Conservation (phyloP, 2,329 filamentous ascomycete species). For the Diaporthe helianthi region DNA sequence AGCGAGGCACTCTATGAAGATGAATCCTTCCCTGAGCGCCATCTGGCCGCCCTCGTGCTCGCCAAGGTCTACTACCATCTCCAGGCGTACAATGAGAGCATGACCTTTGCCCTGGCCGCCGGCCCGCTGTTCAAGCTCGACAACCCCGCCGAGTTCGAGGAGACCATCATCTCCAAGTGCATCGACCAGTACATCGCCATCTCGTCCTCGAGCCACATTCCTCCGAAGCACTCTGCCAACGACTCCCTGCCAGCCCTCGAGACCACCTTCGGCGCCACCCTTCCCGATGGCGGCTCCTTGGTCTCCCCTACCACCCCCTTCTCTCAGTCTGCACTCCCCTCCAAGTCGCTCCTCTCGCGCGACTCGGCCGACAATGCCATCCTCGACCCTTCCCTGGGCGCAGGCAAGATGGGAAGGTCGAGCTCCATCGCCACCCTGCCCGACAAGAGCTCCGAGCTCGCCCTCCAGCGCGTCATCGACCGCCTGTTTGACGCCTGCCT, state of each 20-base stretch:
- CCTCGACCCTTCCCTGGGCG: conserved; percentile 64
- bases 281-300: conserved; percentile 72
- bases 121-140: conserved; percentile 96
- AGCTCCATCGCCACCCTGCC: conserved; percentile 70
- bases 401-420: conserved; percentile 60
- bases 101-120: conserved; percentile 95
- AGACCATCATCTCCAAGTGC: conserved; percentile 98
- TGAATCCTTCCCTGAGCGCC: conserved; percentile 89
- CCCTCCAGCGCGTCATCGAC: conserved; percentile 84
- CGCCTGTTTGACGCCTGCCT: conserved; percentile 92
- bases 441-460: conserved; percentile 76
- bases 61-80: conserved; percentile 99
- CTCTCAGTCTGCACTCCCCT: conserved; percentile 89
- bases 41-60: conserved; percentile 91
- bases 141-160: conserved; percentile 91
- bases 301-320: conserved; percentile 94
- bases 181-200: conserved; percentile 96
- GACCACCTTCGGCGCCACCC: conserved; percentile 76
- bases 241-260: conserved; percentile 72
- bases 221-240: conserved; percentile 50
- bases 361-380: conserved; percentile 71
- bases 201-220: conserved; percentile 58
- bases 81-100: conserved; percentile 98
- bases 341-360: conserved; percentile 92
- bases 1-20: conserved; percentile 99